These are phyloP conservation scores for Ziziphus jujuba DNA, from an alignment of 306 rosid species.

Conservation along the genomic window DNA sequence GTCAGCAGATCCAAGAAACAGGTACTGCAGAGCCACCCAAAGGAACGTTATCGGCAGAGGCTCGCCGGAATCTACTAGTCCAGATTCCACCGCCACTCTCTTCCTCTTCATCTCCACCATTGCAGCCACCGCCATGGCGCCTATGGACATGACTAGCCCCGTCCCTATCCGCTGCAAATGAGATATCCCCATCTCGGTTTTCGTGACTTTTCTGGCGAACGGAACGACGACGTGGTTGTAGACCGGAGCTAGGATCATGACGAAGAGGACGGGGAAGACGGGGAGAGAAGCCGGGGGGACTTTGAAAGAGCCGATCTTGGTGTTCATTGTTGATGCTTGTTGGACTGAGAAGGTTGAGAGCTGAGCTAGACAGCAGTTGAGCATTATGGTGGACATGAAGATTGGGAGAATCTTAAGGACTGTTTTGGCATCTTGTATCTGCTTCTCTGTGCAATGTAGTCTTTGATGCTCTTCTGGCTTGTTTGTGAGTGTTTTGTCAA, in stretches of 20 bases:
- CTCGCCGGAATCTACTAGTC: slow-evolving; percentile 36
- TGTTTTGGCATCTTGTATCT: slow-evolving; percentile 68
- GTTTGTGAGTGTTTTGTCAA: slow-evolving; percentile 44
- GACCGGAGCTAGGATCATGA: slow-evolving; percentile 66
- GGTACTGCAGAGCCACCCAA: slow-evolving; percentile 69
- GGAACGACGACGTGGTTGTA: slow-evolving; percentile 62
- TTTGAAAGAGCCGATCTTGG: slow-evolving; percentile 56
- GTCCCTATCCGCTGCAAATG: slow-evolving; percentile 66
- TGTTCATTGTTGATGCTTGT: slow-evolving; percentile 82
- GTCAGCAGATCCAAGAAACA: slow-evolving; percentile 79
- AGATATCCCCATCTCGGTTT: slow-evolving; percentile 66
- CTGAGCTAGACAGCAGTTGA: slow-evolving; percentile 83
- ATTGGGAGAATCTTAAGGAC: slow-evolving; percentile 64
- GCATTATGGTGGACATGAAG: slow-evolving; percentile 66
- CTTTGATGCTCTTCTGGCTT: slow-evolving; percentile 44
- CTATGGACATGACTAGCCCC: slow-evolving; percentile 57
- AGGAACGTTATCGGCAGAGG: slow-evolving; percentile 68
- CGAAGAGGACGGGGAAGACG: slow-evolving; percentile 65
- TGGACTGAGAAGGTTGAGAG: slow-evolving; percentile 83
- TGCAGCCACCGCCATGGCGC: slow-evolving; percentile 86
- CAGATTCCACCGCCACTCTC: slow-evolving; percentile 35
- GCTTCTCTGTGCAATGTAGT: slow-evolving; percentile 50
- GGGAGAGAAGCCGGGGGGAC: slow-evolving; percentile 91
- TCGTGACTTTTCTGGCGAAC: slow-evolving; percentile 48
- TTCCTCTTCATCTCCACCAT: slow-evolving; percentile 72